A percentile compares a stretch with the other conserved stretches of the same genome.
phyloP scores from a whole-genome alignment of 1,284 basidiomycete genomes.

The Cryptococcus wingfieldii region DNA sequence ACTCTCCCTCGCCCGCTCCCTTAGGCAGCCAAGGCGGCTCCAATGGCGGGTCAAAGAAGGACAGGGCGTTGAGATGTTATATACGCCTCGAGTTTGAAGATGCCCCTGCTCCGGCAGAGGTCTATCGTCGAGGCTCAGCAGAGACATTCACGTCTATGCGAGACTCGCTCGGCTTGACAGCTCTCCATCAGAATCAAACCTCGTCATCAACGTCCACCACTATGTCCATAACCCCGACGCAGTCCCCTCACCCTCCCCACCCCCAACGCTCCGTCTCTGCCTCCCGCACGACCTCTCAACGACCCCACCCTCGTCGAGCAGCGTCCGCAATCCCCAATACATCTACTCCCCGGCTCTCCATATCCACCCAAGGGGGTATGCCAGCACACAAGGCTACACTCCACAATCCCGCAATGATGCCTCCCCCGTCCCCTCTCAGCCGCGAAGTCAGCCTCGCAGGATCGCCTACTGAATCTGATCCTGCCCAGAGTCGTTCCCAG shows the following conservation, averaged over 20 bases:
- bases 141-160: conserved; percentile 6
- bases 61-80: conserved; percentile 17
- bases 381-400: too few species aligned
- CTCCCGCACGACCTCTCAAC: not conserved
- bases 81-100: conserved; percentile 20
- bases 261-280: conserved; percentile 2
- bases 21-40: not conserved
- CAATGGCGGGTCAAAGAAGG: conserved; percentile 1
- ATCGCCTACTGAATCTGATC: conserved; percentile 3
- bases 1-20: conserved; percentile 6
- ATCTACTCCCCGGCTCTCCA: not conserved
- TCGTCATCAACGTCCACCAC: not conserved
- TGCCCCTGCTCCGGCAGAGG: not conserved
- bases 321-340: not conserved
- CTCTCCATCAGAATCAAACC: not conserved
- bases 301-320: not conserved
- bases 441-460: conserved; percentile 13
- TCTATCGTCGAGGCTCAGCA: conserved; percentile 4
- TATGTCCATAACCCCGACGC: not conserved
- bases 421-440: conserved; percentile 14
- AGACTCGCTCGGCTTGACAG: conserved; percentile 6
- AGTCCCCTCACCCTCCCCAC: not conserved
- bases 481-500: not conserved
- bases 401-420: too few species aligned
- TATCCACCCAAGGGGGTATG: not conserved